Evolutionary conservation across 148 eudicot genomes (phyloP).

Genomic region (Vaccinium darrowii): DNA sequence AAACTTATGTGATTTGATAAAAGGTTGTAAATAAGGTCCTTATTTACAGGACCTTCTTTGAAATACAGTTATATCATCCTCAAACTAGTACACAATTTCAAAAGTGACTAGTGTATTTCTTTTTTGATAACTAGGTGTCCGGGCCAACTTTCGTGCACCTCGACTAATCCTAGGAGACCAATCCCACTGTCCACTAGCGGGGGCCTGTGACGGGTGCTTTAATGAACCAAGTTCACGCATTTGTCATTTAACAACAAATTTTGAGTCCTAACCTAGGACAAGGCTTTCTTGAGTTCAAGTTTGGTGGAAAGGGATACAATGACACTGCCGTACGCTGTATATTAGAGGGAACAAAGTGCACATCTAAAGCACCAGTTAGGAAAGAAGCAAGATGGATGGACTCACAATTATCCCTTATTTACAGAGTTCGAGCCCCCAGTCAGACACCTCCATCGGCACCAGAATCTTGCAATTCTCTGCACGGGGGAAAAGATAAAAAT

Average conservation of each 20-base stretch:
- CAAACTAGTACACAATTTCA: neutral
- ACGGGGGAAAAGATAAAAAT: neutral
- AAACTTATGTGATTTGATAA: neutral
- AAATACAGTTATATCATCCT: neutral
- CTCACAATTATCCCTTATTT: slow-evolving; percentile 6
- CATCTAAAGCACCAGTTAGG: neutral
- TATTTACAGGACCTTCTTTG: neutral
- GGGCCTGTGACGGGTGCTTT: neutral
- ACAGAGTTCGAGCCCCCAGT: neutral
- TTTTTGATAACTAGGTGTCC: too few species aligned
- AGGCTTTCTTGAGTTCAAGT: neutral
- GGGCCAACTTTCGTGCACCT: too few species aligned
- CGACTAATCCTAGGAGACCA: too few species aligned
- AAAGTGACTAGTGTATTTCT: too few species aligned
- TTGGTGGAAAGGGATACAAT: neutral
- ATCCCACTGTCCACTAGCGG: too few species aligned
- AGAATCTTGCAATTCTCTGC: neutral
- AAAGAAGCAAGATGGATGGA: neutral
- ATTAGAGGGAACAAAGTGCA: neutral
- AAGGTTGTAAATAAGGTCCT: neutral
- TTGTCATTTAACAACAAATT: neutral
- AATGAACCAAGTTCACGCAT: neutral
- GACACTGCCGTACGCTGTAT: neutral
- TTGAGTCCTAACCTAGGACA: neutral
- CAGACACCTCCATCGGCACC: neutral